Evolutionary conservation across 2,329 filamentous ascomycete species (phyloP).

Genomic region (Didymosphaeria variabile): DNA sequence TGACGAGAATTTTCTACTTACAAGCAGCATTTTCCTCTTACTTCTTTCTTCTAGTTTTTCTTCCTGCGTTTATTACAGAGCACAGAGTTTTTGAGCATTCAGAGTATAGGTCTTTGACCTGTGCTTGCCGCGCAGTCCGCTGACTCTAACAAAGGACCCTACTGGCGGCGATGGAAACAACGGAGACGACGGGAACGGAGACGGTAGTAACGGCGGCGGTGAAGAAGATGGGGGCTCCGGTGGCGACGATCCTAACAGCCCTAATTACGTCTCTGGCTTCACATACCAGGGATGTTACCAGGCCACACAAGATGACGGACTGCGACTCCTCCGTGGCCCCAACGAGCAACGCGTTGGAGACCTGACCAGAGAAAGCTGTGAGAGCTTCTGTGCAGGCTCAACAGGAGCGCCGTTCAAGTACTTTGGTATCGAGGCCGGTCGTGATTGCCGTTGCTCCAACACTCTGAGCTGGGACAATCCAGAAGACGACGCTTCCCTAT

Average conservation of each 20-base stretch:
- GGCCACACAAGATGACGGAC: not conserved
- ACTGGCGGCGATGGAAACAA: not conserved
- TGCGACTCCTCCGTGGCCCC: not conserved
- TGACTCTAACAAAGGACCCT: conserved; percentile 12
- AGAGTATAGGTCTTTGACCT: conserved; percentile 6
- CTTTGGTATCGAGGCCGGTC: conserved; percentile 1
- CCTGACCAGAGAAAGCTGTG: conserved; percentile 2
- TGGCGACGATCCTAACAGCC: not conserved
- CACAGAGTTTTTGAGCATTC: conserved; percentile 15
- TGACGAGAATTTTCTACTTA: no score
- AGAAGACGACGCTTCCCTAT: not conserved
- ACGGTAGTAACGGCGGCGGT: not conserved
- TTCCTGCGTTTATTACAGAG: conserved; percentile 1
- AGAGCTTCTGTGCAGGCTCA: not conserved
- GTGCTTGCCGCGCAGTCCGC: conserved; percentile 8
- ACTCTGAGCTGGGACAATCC: not conserved
- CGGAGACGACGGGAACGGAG: not conserved
- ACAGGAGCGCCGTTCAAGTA: not conserved
- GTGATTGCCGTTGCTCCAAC: conserved; percentile 11
- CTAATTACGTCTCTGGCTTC: not conserved
- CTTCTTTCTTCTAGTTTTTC: not conserved
- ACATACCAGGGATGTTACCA: conserved; percentile 5
- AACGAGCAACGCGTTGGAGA: not conserved
- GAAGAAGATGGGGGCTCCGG: not conserved
- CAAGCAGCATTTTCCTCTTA: not conserved